These are phyloP conservation scores for Uncinocarpus reesii DNA, from an alignment of 2,329 filamentous ascomycete species.

Conservation along the genomic window DNA sequence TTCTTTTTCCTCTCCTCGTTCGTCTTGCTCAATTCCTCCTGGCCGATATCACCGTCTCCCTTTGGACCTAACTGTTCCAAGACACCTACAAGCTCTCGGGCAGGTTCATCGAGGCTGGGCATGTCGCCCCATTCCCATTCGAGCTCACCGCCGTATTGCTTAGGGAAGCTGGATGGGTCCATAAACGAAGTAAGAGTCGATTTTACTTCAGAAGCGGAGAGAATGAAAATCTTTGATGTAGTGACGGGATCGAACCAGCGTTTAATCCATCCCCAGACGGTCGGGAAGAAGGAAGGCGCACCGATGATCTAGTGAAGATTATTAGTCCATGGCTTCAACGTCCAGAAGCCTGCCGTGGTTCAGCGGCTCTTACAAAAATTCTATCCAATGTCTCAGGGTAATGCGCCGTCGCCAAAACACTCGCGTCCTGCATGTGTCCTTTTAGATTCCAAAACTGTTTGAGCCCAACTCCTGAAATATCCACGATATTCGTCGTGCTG, in stretches of 20 bases:
- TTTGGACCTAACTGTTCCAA: slow-evolving; percentile 23
- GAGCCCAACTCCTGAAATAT: slow-evolving; percentile 76
- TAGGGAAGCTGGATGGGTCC: slow-evolving; percentile 71
- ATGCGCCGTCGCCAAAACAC: slow-evolving; percentile 76
- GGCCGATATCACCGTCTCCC: slow-evolving; percentile 16
- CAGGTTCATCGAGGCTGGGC: slow-evolving; percentile 55
- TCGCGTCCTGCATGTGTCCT: slow-evolving; percentile 85
- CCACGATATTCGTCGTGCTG: slow-evolving; percentile 88
- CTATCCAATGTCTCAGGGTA: slow-evolving; percentile 90
- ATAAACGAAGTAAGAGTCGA: slow-evolving; percentile 72
- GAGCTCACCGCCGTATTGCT: slow-evolving; percentile 77
- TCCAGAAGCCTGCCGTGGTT: background rate
- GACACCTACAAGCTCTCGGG: slow-evolving; percentile 26
- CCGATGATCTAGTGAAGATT: slow-evolving; percentile 58
- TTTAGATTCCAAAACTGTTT: slow-evolving; percentile 96
- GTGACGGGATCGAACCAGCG: slow-evolving; percentile 92
- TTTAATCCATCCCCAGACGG: slow-evolving; percentile 87
- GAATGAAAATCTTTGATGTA: slow-evolving; percentile 91
- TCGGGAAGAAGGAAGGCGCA: slow-evolving; percentile 81
- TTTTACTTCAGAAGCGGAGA: slow-evolving; percentile 61
- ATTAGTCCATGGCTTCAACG: background rate
- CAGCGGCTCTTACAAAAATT: slow-evolving; percentile 49
- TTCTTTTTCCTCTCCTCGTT: slow-evolving; percentile 11
- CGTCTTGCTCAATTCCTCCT: background rate
- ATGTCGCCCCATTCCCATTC: slow-evolving; percentile 71